Conservation (phyloP, 179 eudicot species). For the Spergularia azorica region DNA sequence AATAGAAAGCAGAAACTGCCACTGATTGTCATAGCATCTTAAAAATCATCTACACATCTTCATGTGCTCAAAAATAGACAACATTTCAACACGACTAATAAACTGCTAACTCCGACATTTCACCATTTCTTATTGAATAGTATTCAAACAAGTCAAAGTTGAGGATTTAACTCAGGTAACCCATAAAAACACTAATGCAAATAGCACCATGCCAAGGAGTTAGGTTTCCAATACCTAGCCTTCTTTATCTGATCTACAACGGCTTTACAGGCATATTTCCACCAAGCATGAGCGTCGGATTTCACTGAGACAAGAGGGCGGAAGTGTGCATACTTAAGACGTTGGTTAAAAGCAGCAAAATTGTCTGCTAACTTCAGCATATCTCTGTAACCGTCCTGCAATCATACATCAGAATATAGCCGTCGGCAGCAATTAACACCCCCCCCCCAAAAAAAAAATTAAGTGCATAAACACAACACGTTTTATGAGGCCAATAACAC, state of each 20-base stretch:
- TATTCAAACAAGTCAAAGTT: background rate
- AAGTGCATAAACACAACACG: background rate
- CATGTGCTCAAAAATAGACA: background rate
- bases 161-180: background rate
- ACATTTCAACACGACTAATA: background rate
- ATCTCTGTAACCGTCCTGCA: constrained; percentile 73
- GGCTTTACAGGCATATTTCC: constrained; percentile 84
- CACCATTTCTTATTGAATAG: background rate
- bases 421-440: constrained; percentile 16
- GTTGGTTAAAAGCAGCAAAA: constrained; percentile 93
- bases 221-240: constrained; percentile 59
- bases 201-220: constrained; percentile 9
- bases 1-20: background rate
- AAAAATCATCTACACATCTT: background rate
- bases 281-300: constrained; percentile 82
- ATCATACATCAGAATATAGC: constrained; percentile 10
- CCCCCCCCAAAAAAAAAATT: background rate
- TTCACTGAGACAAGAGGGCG: constrained; percentile 78
- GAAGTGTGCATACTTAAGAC: constrained; percentile 81
- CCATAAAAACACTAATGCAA: background rate
- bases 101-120: background rate
- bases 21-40: background rate
- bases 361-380: constrained; percentile 86
- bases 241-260: constrained; percentile 76
- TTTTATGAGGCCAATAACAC: constrained; percentile 18